Evolutionary conservation across 495 filamentous ascomycete species (phyloP), one percentile per base, ranked within the genome.

Genomic region (Hyaloscypha finlandica): DNA sequence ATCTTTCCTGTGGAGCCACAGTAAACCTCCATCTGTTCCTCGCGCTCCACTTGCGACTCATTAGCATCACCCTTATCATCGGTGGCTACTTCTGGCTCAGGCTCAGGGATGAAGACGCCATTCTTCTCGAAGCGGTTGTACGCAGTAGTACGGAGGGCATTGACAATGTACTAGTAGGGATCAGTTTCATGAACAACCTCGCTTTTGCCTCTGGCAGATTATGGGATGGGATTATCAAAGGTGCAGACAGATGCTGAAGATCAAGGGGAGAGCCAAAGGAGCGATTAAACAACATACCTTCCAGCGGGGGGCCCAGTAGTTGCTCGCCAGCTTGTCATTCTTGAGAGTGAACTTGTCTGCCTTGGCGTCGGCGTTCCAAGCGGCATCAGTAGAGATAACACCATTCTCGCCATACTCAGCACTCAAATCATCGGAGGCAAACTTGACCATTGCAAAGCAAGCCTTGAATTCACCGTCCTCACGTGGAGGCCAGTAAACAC

Each of bases 231-330:
- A 1, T 25, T 1, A 25, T 25, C 25, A 37, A 37, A 37, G 35
- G 35, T 6, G 35, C 35, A 19, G 16, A 19, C 42, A 48, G 42
- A 48, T 19, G 6, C 25, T 1, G 11, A 11, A 48, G 0, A 19
- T 19, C 1, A 48, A 48, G 16, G 9, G 16, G 58, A 42, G 22
- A n/a, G 56, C 30, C 4, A 6, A 33, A 12, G 25, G n/a, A 59
- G 25, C 53, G 8, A 53, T 19, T n/a, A 1, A 12, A 30, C 9
- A 19, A 54, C 48, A 54, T 56, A 64, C 61, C 61, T 64, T 64
- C 61, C 61, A 64, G 30, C 61, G 61, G 20, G 61, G 61, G 37
- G 51, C 51, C 61, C 61, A 64, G 25, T 64, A 64, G 32, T 64
- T 64, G 48, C 55, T 64, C 14, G 1, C 12, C 61, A 64, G 19